Evolutionary conservation across 2,329 filamentous ascomycete species (phyloP).

Genomic region (Cladobotryum mycophilum): DNA sequence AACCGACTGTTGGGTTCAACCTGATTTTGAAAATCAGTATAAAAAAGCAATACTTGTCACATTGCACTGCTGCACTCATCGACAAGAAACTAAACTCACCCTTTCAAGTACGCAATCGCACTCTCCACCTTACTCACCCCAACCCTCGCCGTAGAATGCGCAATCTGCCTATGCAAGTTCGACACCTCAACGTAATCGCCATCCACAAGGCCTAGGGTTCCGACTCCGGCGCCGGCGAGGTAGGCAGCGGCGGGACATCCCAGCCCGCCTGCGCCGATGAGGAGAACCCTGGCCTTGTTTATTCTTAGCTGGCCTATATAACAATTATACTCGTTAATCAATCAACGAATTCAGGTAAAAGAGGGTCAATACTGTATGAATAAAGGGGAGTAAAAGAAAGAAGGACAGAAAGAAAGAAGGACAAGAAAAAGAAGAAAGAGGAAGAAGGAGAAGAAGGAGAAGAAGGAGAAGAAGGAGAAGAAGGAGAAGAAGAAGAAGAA

Average conservation of each 20-base stretch:
- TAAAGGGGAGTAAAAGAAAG: neutral
- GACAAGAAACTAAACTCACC: slow-evolving; percentile 35
- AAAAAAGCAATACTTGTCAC: too few relatives aligned
- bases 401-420: neutral
- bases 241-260: slow-evolving; percentile 93
- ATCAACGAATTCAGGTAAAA: neutral
- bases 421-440: neutral
- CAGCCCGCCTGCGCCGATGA: slow-evolving; percentile 83
- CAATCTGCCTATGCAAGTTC: slow-evolving; percentile 87
- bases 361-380: neutral
- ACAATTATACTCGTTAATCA: slow-evolving; percentile 1
- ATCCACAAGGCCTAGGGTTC: slow-evolving; percentile 77
- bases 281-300: slow-evolving; percentile 62
- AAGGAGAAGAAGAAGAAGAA: neutral
- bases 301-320: slow-evolving; percentile 66
- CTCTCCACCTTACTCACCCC: slow-evolving; percentile 78
- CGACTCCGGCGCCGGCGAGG: slow-evolving; percentile 81
- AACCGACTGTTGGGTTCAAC: slow-evolving; percentile 66
- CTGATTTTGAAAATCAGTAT: slow-evolving; percentile 30
- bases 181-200: slow-evolving; percentile 82
- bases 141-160: slow-evolving; percentile 65
- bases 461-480: neutral
- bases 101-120: slow-evolving; percentile 52
- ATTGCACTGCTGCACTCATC: too few relatives aligned
- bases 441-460: neutral